phyloP scores from a whole-genome alignment of 129 eudicot species.

The Pulicaria dysenterica region DNA sequence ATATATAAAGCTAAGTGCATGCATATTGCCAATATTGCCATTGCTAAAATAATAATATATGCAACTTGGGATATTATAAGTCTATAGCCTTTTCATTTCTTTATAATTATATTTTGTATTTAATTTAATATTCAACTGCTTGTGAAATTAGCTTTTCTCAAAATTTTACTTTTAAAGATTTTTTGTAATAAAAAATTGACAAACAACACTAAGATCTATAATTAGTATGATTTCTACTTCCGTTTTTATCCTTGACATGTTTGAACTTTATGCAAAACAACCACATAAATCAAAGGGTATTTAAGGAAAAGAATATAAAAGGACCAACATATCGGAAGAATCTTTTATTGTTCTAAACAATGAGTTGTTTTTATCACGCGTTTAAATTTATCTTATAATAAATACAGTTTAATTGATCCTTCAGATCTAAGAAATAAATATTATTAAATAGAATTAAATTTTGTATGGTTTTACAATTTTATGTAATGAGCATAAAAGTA shows the following conservation, averaged over 20 bases:
- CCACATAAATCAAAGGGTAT: slow-evolving; percentile 7
- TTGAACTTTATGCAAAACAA: slow-evolving; percentile 5
- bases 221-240: not conserved
- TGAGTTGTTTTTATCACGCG: not conserved
- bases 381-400: not conserved
- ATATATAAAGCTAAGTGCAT: slow-evolving; percentile 23
- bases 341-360: slow-evolving; percentile 18
- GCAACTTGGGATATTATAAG: slow-evolving; percentile 6
- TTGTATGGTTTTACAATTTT: not conserved
- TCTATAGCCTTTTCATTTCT: too few species aligned
- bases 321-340: slow-evolving; percentile 27
- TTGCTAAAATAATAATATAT: not conserved
- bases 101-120: not conserved
- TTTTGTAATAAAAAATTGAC: too few species aligned
- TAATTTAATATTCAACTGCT: too few species aligned
- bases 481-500: not conserved
- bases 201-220: not conserved
- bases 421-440: slow-evolving; percentile 4
- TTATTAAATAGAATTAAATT: not conserved
- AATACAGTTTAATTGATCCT: slow-evolving; percentile 20
- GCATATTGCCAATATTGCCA: slow-evolving; percentile 28
- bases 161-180: too few species aligned
- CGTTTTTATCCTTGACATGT: not conserved
- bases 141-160: too few species aligned
- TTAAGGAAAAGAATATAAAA: slow-evolving; percentile 15